Percentiles rank a stretch among this genome's conserved stretches.
Evolutionary conservation across 1,139 yeast genomes (phyloP).

Genomic region (Taphrina confusa): DNA sequence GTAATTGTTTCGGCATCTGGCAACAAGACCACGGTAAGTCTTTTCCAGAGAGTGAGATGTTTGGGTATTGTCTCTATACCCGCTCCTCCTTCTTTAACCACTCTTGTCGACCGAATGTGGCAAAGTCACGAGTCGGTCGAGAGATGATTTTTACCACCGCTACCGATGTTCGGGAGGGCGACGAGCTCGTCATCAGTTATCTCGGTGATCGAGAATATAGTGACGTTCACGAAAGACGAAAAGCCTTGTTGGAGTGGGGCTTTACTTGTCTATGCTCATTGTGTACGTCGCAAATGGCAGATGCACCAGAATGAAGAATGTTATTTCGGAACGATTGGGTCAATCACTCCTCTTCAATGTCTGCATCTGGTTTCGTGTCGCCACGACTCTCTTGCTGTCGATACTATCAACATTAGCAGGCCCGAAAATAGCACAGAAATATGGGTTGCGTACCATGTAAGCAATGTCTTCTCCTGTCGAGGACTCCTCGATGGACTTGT

Average conservation of each 20-base stretch:
- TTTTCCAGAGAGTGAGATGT: slow-evolving; percentile 56
- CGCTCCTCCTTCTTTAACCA: slow-evolving; percentile 72
- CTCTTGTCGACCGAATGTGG: slow-evolving; percentile 57
- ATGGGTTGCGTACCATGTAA: slow-evolving; percentile 65
- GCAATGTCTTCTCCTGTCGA: slow-evolving; percentile 87
- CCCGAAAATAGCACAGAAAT: background rate
- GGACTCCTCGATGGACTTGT: slow-evolving; percentile 83
- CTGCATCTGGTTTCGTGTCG: slow-evolving; percentile 4
- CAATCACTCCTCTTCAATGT: slow-evolving; percentile 22
- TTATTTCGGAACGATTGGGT: background rate
- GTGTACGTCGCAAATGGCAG: slow-evolving; percentile 5
- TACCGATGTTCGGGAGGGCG: slow-evolving; percentile 17
- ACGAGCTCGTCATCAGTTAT: slow-evolving; percentile 29
- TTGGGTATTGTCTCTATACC: slow-evolving; percentile 68
- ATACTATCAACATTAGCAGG: slow-evolving; percentile 13
- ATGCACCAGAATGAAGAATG: background rate
- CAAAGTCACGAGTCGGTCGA: slow-evolving; percentile 47
- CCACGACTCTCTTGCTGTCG: slow-evolving; percentile 31
- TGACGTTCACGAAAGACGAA: slow-evolving; percentile 2
- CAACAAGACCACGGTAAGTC: slow-evolving; percentile 45
- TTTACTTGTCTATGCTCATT: slow-evolving; percentile 21
- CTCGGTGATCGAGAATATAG: slow-evolving; percentile 29
- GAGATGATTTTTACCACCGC: slow-evolving; percentile 43
- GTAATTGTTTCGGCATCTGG: slow-evolving; percentile 80
- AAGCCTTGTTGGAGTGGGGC: slow-evolving; percentile 21